Percentiles rank a stretch among this genome's conserved stretches.
Evolutionary conservation across 169 alveolate species (phyloP).

Genomic region (Plasmodium vinckei): DNA sequence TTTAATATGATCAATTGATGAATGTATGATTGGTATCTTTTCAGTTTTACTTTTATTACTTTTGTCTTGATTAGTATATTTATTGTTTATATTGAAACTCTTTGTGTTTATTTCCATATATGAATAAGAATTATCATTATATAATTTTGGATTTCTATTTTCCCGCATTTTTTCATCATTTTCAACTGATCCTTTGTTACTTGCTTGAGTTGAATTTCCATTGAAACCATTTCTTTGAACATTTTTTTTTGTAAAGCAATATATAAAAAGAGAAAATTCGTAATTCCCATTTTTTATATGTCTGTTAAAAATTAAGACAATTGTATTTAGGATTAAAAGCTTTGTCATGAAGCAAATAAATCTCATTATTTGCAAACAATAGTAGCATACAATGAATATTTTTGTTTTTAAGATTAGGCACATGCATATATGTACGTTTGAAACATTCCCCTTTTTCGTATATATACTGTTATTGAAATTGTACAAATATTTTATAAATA

Average conservation of each 20-base stretch:
- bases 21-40: conserved; percentile 43
- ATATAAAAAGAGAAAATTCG: conserved; percentile 46
- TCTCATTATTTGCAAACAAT: conserved; percentile 33
- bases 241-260: conserved; percentile 40
- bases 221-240: conserved; percentile 1
- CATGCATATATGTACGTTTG: no score
- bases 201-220: background rate
- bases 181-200: background rate
- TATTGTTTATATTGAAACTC: background rate
- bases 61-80: background rate
- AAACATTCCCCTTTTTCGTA: no score
- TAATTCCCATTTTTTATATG: conserved; percentile 23
- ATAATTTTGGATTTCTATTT: background rate
- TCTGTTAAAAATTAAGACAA: conserved; percentile 34
- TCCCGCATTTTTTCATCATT: conserved; percentile 4
- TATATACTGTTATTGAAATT: no score
- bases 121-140: conserved; percentile 6
- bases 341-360: conserved; percentile 32
- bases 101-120: background rate
- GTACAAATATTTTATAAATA: no score
- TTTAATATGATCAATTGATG: conserved; percentile 47
- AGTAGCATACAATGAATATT: background rate
- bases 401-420: no score
- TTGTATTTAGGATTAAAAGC: conserved; percentile 28
- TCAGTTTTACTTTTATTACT: background rate